Evolutionary conservation across 2,329 filamentous ascomycete genomes (phyloP).

Genomic region (Arachnomyces sp.): DNA sequence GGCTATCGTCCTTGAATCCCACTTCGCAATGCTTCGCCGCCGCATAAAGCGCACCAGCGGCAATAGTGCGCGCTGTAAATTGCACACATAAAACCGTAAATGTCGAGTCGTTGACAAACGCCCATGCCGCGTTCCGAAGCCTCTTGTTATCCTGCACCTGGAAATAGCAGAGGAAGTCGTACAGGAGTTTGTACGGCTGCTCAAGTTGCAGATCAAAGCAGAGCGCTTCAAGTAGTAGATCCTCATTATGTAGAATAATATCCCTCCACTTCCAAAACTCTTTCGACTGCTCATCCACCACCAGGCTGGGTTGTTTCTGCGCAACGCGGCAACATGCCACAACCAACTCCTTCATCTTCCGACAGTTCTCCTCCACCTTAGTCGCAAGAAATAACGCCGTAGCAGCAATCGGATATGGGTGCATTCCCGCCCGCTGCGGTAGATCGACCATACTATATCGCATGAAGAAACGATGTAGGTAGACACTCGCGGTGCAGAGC

Average conservation of each 20-base stretch:
- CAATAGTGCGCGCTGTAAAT: slow-evolving; percentile 70
- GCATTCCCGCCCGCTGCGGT: slow-evolving; percentile 61
- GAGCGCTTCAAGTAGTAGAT: slow-evolving; percentile 80
- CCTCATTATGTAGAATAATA: slow-evolving; percentile 85
- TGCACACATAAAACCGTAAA: slow-evolving; percentile 78
- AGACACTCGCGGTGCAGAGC: slow-evolving; percentile 82
- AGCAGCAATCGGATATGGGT: slow-evolving; percentile 90
- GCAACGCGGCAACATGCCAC: slow-evolving; percentile 89
- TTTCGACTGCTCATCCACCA: slow-evolving; percentile 94
- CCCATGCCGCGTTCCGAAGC: slow-evolving; percentile 81
- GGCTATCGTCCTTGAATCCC: slow-evolving; percentile 64
- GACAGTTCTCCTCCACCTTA: slow-evolving; percentile 94
- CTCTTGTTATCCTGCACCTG: slow-evolving; percentile 70
- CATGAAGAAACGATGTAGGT: slow-evolving; percentile 96
- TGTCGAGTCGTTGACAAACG: slow-evolving; percentile 85
- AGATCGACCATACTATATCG: slow-evolving; percentile 70
- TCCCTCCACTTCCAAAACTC: slow-evolving; percentile 98
- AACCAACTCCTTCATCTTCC: slow-evolving; percentile 91
- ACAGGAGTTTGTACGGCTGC: slow-evolving; percentile 77
- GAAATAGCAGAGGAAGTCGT: slow-evolving; percentile 69
- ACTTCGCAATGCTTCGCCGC: slow-evolving; percentile 67
- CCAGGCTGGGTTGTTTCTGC: slow-evolving; percentile 82
- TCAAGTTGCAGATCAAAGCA: slow-evolving; percentile 92
- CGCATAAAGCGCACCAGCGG: slow-evolving; percentile 79
- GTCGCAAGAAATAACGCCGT: slow-evolving; percentile 90